Conservation (phyloP, 1,284 basidiomycete species). For the Quambalaria eucalypti region DNA sequence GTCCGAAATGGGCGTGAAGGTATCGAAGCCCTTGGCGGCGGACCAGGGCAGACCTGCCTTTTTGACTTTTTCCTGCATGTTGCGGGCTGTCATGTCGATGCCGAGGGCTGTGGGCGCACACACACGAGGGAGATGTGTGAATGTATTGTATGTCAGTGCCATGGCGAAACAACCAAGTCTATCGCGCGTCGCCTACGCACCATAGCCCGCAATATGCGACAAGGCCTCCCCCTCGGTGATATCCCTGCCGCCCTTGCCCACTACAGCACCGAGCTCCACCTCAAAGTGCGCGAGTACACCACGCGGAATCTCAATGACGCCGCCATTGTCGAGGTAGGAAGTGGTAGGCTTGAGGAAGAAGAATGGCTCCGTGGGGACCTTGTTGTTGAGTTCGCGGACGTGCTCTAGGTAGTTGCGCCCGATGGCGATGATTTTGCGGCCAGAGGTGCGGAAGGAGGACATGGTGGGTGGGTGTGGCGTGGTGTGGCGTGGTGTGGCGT, state of each 20-base stretch:
- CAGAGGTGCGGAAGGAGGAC: slow-evolving; percentile 33
- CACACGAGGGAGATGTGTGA: too few species aligned
- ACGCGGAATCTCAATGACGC: slow-evolving; percentile 72
- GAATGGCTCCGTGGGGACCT: slow-evolving; percentile 86
- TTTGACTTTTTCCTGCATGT: slow-evolving; percentile 80
- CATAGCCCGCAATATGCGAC: slow-evolving; percentile 79
- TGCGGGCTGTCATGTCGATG: slow-evolving; percentile 89
- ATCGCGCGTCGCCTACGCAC: too few species aligned
- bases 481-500: too few species aligned
- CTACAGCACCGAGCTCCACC: slow-evolving; percentile 94
- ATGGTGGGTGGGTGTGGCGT: too few species aligned
- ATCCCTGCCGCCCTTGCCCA: slow-evolving; percentile 74
- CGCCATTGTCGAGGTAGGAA: slow-evolving; percentile 68
- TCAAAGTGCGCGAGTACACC: slow-evolving; percentile 83
- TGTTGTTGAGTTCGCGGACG: slow-evolving; percentile 82
- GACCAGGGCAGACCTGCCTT: slow-evolving; percentile 89
- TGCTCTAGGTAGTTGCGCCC: slow-evolving; percentile 59
- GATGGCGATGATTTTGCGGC: slow-evolving; percentile 60
- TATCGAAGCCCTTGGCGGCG: slow-evolving; percentile 81
- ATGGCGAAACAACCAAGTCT: too few species aligned
- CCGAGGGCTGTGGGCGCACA: slow-evolving; percentile 65
- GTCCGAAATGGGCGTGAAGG: slow-evolving; percentile 65
- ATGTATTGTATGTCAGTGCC: too few species aligned
- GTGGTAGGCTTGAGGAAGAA: slow-evolving; percentile 96
- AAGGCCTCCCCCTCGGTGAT: slow-evolving; percentile 66